Evolutionary conservation across 1,139 yeast species (phyloP), one percentile per base, ranked within the genome.

Genomic region (Diutina sp.): DNA sequence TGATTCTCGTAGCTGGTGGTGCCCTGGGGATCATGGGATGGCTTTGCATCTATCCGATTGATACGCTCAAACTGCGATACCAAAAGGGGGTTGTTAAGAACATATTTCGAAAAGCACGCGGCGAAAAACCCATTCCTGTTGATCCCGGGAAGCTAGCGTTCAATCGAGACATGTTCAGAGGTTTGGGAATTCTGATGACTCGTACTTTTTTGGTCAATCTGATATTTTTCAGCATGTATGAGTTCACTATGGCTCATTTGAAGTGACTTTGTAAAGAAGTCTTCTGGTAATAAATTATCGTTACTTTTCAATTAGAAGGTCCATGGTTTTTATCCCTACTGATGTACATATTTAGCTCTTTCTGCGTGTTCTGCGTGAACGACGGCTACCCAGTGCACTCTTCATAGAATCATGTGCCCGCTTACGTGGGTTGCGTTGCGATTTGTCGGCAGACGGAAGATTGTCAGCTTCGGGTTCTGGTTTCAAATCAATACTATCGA

Each of bases 41-140:
- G 95, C 69, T 82, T 1, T 67, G 82, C 1, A 83, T 88, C 2
- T 89, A 86, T 70, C 96, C 96, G 0, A 67, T 90, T 2, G 96
- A 89, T 66, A 88, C 96, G 0, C 74, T 85, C 59, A 89, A 90
- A 66, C 82, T 91, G 1, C 75, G 84, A 58, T 77, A 82, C 54
- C 96, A 89, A 66, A 80, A 86, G 58, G 95, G 88, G 63, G 76
- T 85, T 9, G 87, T 88, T 46, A 74, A 84, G 25, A 82, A 83
- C 61, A 82, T 85, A n/a, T 70, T 86, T 56, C 69, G 88, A 52
- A 70, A 69, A 55, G 72, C 72, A 58, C 72, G 75, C 56, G 84
- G 84, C 0, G 65, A 75, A 46, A 67, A 66, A 2, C 74, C 73
- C 30, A 57, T 72, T 12, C 73, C 76, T 0, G 59, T 67, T 2